Evolutionary conservation across 2,329 filamentous ascomycete genomes (phyloP).

Genomic region (Colletotrichum sansevieriae): DNA sequence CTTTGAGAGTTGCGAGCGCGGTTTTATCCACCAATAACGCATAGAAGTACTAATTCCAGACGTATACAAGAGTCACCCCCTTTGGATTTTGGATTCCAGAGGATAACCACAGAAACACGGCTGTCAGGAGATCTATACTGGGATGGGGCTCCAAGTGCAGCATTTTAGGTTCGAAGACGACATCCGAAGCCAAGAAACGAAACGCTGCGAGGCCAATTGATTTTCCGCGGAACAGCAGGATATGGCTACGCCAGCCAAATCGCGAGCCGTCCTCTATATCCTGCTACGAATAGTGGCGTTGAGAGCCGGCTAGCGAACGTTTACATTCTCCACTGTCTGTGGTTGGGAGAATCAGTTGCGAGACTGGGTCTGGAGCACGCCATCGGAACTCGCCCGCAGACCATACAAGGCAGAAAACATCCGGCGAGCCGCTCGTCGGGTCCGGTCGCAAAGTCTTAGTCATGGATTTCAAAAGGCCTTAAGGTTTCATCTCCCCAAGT

Average conservation of each 20-base stretch:
- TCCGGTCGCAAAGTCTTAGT: neutral
- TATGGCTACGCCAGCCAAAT: no score
- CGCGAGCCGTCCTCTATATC: no score
- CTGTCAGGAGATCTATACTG: no score
- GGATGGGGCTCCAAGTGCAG: neutral
- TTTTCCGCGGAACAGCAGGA: no score
- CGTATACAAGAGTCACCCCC: no score
- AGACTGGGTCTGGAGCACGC: slow-evolving; percentile 29
- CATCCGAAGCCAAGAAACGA: neutral
- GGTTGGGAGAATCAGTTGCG: slow-evolving; percentile 20
- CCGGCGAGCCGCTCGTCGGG: slow-evolving; percentile 14
- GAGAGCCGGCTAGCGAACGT: no score
- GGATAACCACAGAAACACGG: no score
- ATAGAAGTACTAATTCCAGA: no score
- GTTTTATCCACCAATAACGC: no score
- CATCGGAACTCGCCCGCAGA: slow-evolving; percentile 26
- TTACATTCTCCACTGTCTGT: neutral
- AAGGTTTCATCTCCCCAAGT: neutral
- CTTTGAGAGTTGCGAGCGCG: no score
- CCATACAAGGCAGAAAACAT: neutral
- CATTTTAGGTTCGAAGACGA: slow-evolving; percentile 6
- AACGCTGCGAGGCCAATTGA: neutral
- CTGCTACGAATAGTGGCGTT: no score
- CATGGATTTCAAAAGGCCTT: neutral
- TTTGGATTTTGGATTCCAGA: no score